phyloP scores from a whole-genome alignment of 345 rosid species.

The Melastoma malabathricum region DNA sequence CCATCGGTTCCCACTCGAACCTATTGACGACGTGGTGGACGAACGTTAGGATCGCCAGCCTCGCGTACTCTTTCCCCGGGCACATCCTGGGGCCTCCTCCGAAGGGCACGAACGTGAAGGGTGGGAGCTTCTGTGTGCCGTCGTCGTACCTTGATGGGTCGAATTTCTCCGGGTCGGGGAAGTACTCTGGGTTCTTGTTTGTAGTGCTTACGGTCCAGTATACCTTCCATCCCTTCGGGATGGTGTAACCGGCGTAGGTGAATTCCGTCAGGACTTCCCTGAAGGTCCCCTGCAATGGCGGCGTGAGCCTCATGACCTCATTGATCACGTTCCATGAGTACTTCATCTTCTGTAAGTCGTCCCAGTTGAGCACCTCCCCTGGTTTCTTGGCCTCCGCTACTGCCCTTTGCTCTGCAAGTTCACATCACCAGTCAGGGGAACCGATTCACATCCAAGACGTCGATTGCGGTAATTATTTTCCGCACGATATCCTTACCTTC shows the following conservation, averaged over 20 bases:
- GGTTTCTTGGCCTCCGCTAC: conserved; percentile 9
- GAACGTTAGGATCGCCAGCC: conserved; percentile 5
- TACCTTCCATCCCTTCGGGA: conserved; percentile 47
- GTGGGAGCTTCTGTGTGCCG: neutral
- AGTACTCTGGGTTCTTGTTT: conserved; percentile 8
- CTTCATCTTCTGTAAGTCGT: conserved; percentile 36
- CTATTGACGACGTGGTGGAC: conserved; percentile 10
- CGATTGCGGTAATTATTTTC: too few relatives aligned
- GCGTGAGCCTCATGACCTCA: conserved; percentile 35
- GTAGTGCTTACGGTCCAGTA: conserved; percentile 10
- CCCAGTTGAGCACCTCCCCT: conserved; percentile 21
- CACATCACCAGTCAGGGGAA: too few relatives aligned
- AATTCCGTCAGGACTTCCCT: conserved; percentile 28
- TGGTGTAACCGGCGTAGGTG: conserved; percentile 27
- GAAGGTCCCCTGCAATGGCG: conserved; percentile 38
- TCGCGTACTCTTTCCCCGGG: conserved; percentile 16
- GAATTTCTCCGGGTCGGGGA: conserved; percentile 9
- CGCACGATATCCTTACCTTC: conserved; percentile 12
- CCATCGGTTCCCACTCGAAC: conserved; percentile 7
- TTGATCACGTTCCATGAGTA: conserved; percentile 27
- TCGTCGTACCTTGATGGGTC: conserved; percentile 9
- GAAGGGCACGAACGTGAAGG: conserved; percentile 11
- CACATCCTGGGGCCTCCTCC: conserved; percentile 14
- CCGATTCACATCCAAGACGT: too few relatives aligned
- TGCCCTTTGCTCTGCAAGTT: conserved; percentile 24